Percentiles rank a stretch among this genome's conserved stretches.
phyloP scores from a whole-genome alignment of 805 yeast genomes.

The Kodamaea restingae region DNA sequence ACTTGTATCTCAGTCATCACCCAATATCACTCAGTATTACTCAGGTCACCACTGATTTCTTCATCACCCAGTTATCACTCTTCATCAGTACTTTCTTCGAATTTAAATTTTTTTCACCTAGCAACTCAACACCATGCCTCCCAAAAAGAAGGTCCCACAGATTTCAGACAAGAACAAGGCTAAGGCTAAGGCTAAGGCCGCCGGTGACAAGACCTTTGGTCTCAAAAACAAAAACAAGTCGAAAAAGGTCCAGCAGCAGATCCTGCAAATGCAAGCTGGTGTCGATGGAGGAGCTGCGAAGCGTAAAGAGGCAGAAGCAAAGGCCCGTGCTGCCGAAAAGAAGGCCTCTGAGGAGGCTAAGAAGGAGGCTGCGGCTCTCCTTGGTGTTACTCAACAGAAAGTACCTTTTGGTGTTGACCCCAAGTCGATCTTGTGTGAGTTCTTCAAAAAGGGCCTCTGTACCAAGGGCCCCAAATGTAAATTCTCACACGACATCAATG shows the following conservation, averaged over 20 bases:
- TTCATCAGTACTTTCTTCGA: background rate
- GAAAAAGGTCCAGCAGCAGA: slow-evolving; percentile 67
- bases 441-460: slow-evolving; percentile 84
- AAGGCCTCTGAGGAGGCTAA: slow-evolving; percentile 89
- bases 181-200: slow-evolving; percentile 57
- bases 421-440: slow-evolving; percentile 84
- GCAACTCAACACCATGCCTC: slow-evolving; percentile 55
- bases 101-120: slow-evolving; percentile 2
- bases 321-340: slow-evolving; percentile 69
- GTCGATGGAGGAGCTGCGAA: slow-evolving; percentile 51
- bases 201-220: slow-evolving; percentile 90
- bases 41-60: too few species aligned
- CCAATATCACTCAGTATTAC: too few species aligned
- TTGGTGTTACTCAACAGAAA: slow-evolving; percentile 72
- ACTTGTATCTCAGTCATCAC: too few species aligned
- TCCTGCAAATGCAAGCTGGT: slow-evolving; percentile 39
- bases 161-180: slow-evolving; percentile 58
- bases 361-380: slow-evolving; percentile 76
- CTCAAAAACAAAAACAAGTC: slow-evolving; percentile 94
- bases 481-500: slow-evolving; percentile 81
- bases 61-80: too few species aligned
- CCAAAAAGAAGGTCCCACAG: slow-evolving; percentile 65
- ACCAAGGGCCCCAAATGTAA: slow-evolving; percentile 83
- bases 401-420: slow-evolving; percentile 98
- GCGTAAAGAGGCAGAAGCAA: slow-evolving; percentile 71